These are phyloP conservation scores for Tricholoma sp. DNA, from an alignment of 768 basidiomycete species.

Conservation along the genomic window DNA sequence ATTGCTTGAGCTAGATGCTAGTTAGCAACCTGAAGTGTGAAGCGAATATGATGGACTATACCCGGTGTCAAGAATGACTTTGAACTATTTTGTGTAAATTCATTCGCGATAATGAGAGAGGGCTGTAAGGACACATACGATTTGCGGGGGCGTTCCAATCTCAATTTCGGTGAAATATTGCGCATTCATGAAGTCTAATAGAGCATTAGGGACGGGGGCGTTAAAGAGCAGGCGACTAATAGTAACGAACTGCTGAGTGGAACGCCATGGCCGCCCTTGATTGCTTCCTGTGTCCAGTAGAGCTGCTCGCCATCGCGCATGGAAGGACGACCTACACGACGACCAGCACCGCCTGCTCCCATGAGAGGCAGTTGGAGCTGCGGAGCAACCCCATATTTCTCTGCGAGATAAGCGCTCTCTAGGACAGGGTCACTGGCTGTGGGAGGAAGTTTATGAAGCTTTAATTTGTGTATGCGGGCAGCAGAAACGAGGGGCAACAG, in stretches of 20 bases:
- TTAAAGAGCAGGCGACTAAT: not conserved
- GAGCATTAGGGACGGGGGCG: slow-evolving; percentile 4
- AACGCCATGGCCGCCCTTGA: slow-evolving; percentile 77
- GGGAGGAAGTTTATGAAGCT: slow-evolving; percentile 79
- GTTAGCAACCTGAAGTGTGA: slow-evolving; percentile 7
- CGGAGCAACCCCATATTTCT: slow-evolving; percentile 77
- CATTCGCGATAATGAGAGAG: not conserved
- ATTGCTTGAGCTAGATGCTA: slow-evolving; percentile 65
- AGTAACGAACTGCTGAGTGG: slow-evolving; percentile 80
- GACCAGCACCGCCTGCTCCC: slow-evolving; percentile 70
- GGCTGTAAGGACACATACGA: slow-evolving; percentile 35
- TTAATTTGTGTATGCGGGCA: slow-evolving; percentile 72
- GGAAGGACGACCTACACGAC: slow-evolving; percentile 41
- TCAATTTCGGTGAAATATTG: slow-evolving; percentile 91
- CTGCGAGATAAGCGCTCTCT: slow-evolving; percentile 81
- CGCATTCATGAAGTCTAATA: slow-evolving; percentile 92
- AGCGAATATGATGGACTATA: slow-evolving; percentile 18
- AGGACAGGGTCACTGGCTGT: slow-evolving; percentile 57
- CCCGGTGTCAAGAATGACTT: slow-evolving; percentile 95
- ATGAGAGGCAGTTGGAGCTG: slow-evolving; percentile 52
- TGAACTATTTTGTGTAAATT: slow-evolving; percentile 51
- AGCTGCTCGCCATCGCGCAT: slow-evolving; percentile 49
- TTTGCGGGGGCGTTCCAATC: slow-evolving; percentile 81
- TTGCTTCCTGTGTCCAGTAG: slow-evolving; percentile 77
- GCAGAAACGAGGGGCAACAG: slow-evolving; percentile 49